Evolutionary conservation across 106 monocot species (phyloP).

Genomic region (Dendrobium officinale): DNA sequence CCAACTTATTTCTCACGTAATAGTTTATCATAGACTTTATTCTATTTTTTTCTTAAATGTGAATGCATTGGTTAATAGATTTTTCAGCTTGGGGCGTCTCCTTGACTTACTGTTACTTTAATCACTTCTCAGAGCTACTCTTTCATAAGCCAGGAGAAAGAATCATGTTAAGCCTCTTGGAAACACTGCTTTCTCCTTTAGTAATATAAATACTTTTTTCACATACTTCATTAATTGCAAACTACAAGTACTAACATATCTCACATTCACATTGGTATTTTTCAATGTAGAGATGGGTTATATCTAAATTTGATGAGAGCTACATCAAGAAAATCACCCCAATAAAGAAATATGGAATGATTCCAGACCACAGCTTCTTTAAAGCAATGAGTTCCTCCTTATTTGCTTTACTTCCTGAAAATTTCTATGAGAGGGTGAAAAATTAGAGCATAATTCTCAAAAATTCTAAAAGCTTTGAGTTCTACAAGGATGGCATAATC

Average conservation of each 20-base stretch:
- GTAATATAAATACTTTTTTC: slow-evolving; percentile 21
- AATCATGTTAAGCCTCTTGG: too few species aligned
- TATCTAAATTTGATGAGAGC: slow-evolving; percentile 50
- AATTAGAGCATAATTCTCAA: slow-evolving; percentile 60
- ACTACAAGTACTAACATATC: too few species aligned
- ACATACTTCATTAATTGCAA: too few species aligned
- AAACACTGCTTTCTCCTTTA: slow-evolving; percentile 51
- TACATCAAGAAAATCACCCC: slow-evolving; percentile 16
- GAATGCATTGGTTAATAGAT: slow-evolving; percentile 23
- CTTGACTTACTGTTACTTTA: slow-evolving; percentile 28
- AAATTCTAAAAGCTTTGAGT: slow-evolving; percentile 34
- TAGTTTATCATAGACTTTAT: too few species aligned
- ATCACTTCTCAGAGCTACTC: slow-evolving; percentile 54
- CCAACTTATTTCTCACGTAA: too few species aligned
- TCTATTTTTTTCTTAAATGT: not conserved
- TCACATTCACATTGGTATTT: not conserved
- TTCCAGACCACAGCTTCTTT: slow-evolving; percentile 53
- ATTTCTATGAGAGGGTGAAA: slow-evolving; percentile 57
- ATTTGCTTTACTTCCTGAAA: slow-evolving; percentile 25
- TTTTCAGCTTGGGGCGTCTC: slow-evolving; percentile 36
- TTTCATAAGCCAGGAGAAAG: too few species aligned
- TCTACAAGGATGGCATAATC: slow-evolving; percentile 40
- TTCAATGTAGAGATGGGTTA: slow-evolving; percentile 37
- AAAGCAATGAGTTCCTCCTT: slow-evolving; percentile 21
- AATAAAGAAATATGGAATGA: slow-evolving; percentile 56